Percentiles rank a stretch among this genome's conserved stretches.
Conservation (phyloP, 2,329 filamentous ascomycete species). For the Fusarium begoniae region DNA sequence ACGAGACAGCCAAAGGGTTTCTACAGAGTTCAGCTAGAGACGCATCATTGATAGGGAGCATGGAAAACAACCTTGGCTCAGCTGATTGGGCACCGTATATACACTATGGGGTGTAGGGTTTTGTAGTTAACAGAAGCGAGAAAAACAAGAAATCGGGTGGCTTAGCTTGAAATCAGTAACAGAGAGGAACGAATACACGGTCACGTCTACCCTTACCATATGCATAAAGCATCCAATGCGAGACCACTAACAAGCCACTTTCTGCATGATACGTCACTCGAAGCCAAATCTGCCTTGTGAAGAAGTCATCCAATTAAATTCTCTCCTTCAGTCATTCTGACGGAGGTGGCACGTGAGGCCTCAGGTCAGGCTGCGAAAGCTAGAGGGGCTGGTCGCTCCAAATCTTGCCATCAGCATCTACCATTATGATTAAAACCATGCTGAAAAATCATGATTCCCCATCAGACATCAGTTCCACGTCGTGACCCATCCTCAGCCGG, state of each 20-base stretch:
- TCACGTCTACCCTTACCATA: neutral
- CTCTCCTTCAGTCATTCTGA: neutral
- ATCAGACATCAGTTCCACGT: too few relatives aligned
- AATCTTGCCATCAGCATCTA: neutral
- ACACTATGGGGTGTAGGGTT: neutral
- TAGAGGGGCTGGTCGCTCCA: neutral
- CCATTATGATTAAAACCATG: too few relatives aligned
- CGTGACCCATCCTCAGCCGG: too few relatives aligned
- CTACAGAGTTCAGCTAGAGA: too few relatives aligned
- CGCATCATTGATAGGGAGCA: neutral
- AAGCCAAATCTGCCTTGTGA: neutral
- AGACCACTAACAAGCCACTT: neutral
- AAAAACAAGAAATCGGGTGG: neutral
- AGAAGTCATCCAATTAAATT: neutral
- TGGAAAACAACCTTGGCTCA: neutral
- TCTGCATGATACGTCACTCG: neutral
- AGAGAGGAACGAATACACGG: neutral
- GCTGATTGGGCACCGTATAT: neutral
- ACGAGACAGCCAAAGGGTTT: too few relatives aligned
- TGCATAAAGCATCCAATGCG: neutral
- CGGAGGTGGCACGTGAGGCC: neutral
- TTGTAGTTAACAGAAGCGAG: rapidly evolving
- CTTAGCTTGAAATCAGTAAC: neutral
- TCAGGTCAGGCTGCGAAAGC: neutral
- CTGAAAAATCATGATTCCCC: neutral